Base-by-base conservation (phyloP, 2,329 filamentous ascomycete genomes). In the Aspergillus hiratsukae region DNA sequence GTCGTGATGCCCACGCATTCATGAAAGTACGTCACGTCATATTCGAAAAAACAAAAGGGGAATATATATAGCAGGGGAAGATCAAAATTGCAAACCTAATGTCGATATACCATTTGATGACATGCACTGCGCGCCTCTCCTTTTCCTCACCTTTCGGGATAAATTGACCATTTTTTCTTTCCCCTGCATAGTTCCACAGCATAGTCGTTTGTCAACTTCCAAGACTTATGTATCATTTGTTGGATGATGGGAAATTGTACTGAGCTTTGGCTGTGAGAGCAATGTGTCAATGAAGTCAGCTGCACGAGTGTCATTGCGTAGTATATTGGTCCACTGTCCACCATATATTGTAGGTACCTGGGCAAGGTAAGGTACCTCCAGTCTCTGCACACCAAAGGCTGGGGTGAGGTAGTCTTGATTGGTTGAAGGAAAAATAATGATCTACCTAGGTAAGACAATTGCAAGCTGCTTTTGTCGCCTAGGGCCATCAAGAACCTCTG, bases 1-100 rank as follows among this genome's bases (percentile, higher is more conserved):
- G 91, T 95, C 10, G 83, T 89, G 60, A 97, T 97, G 93, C 93
- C 93, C 21, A 88, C 84, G 35, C 84, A 87, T 49, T 73, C 66
- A 17, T 46, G 21, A 46, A 14, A 46, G n/a, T 71, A 60, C 61
- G 23, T 25, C 45, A 17, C 11, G 14, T 29, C 3, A 29, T 23
- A 43, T 23, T 8, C 25, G 23, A 41, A 27, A 19, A 49, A 49
- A 21, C 4, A 29, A 48, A 46, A 55, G 45, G 3, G 1, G 14
- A 17, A 37, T 2, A 35, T 37, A 37, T 37, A 17, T 37, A 37
- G 14, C 14, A 7, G 31, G 31, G 31, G 3, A 17, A 17, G 31
- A 37, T 2, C 31, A 7, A 37, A 37, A 7, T 7, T 37, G 31
- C 31, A 37, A 8, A 37, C 2, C 14, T 37, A 17, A 37, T 37